Base-by-base conservation (phyloP, 768 basidiomycete genomes). In the Boletus fagicola region DNA sequence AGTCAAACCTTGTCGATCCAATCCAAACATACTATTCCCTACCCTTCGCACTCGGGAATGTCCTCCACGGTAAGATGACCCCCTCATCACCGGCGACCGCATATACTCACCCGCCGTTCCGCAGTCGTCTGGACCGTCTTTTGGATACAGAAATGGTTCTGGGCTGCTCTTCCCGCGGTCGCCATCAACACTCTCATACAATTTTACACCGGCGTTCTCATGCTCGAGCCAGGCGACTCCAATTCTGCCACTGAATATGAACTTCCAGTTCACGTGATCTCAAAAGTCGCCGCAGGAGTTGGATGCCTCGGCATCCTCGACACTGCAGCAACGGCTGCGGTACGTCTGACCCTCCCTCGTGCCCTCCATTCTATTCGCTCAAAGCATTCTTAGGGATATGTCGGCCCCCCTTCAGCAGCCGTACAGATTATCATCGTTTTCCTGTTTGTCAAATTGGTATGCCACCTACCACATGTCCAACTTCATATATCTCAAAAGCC, bases 271-370 rank as follows among this genome's bases (percentile, higher is more conserved):
- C 8, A n/a, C 5, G 8, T 24, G 3, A 44, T 44, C 3, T 15
- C 46, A n/a, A 47, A 20, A n/a, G 1, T 30, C 20, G 33, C 8
- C 45, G 66, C 74, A 1, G 79, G 77, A 0, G 66, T 79, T n/a
- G 39, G 39, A 11, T 61, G 78, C n/a, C 38, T 55, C 33, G 52
- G 36, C 39, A 28, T 58, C 53, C 33, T 61, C 30, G 52, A 54
- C 39, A 49, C 48, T 18, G 49, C 31, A 22, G 53, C 39, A 10
- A 47, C 55, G 5, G 40, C 53, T 2, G 16, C 18, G 10, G 50
- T 53, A 31, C 11, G n/a, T 47, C 43, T 10, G 10, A 39, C 9
- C 4, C 42, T 15, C 7, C 2, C 13, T 20, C 24, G n/a, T 24
- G 20, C 42, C 12, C 13, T n/a, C 40, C 22, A 16, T 24, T 26